Evolutionary conservation across 208 protist genomes (phyloP).

Genomic region (Strigomonas galati): DNA sequence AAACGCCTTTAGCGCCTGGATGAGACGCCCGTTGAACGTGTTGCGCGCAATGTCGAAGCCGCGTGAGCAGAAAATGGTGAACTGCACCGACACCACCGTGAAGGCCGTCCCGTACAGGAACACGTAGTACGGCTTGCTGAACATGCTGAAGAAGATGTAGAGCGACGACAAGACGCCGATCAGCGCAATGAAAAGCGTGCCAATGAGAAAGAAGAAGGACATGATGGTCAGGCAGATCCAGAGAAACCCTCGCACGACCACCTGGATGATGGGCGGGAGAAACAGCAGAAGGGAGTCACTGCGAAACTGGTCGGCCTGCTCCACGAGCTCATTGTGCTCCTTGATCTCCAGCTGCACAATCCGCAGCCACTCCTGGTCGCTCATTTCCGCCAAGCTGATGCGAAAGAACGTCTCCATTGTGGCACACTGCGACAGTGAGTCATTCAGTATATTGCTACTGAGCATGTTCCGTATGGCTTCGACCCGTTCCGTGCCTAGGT

Average conservation of each 20-base stretch:
- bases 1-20: conserved; percentile 42
- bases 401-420: conserved; percentile 62
- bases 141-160: conserved; percentile 64
- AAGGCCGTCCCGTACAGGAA: conserved; percentile 60
- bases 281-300: conserved; percentile 29
- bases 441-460: conserved; percentile 29
- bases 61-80: conserved; percentile 50
- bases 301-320: conserved; percentile 15
- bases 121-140: conserved; percentile 44
- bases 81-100: conserved; percentile 38
- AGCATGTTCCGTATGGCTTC: neutral
- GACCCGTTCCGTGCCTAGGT: neutral
- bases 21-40: conserved; percentile 51
- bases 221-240: conserved; percentile 59
- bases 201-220: conserved; percentile 59
- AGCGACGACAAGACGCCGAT: conserved; percentile 36
- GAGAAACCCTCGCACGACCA: conserved; percentile 41
- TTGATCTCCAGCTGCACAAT: conserved; percentile 46
- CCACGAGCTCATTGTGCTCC: conserved; percentile 24
- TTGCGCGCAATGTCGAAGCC: conserved; percentile 58
- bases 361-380: conserved; percentile 58
- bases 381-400: conserved; percentile 37
- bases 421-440: conserved; percentile 47
- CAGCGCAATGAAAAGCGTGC: conserved; percentile 43
- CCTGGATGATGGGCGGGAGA: conserved; percentile 30